A percentile compares a stretch with the other conserved stretches of the same genome.
Conservation (phyloP, 805 yeast species). For the Hanseniaspora opuntiae region DNA sequence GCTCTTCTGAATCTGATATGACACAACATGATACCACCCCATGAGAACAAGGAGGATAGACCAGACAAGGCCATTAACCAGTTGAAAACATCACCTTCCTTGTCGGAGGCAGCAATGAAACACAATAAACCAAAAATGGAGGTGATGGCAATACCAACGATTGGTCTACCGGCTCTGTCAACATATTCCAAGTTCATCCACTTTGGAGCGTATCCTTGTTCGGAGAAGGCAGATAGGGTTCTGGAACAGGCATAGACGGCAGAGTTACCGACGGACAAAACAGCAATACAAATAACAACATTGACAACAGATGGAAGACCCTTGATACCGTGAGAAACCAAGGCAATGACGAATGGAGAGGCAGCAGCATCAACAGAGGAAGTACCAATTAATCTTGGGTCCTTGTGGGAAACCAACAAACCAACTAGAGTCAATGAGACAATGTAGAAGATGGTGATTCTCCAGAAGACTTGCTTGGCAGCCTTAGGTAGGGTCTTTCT, state of each 20-base stretch:
- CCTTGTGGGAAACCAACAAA: conserved; percentile 34
- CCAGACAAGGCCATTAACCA: conserved; percentile 57
- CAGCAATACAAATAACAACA: conserved; percentile 53
- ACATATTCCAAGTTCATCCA: conserved; percentile 45
- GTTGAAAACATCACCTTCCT: conserved; percentile 43
- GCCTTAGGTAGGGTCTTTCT: conserved; percentile 38
- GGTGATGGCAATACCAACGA: conserved; percentile 40
- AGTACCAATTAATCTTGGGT: conserved; percentile 34
- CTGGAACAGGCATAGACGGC: conserved; percentile 59
- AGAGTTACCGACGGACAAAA: conserved; percentile 59
- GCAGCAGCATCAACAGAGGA: conserved; percentile 49
- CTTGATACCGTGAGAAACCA: conserved; percentile 45
- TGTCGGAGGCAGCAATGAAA: conserved; percentile 41
- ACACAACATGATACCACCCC: conserved; percentile 47
- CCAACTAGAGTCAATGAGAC: conserved; percentile 34
- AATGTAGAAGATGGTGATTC: conserved; percentile 38
- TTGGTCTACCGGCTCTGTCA: conserved; percentile 57
- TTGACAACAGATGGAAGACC: conserved; percentile 56
- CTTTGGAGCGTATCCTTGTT: conserved; percentile 43
- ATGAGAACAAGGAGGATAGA: conserved; percentile 46
- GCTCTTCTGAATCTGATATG: conserved; percentile 57
- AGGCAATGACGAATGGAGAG: conserved; percentile 69
- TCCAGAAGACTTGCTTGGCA: conserved; percentile 44
- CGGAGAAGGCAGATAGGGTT: conserved; percentile 49
- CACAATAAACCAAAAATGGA: conserved; percentile 44